Evolutionary conservation across 148 eudicot genomes (phyloP).

Genomic region (Hydrangea macrophylla): DNA sequence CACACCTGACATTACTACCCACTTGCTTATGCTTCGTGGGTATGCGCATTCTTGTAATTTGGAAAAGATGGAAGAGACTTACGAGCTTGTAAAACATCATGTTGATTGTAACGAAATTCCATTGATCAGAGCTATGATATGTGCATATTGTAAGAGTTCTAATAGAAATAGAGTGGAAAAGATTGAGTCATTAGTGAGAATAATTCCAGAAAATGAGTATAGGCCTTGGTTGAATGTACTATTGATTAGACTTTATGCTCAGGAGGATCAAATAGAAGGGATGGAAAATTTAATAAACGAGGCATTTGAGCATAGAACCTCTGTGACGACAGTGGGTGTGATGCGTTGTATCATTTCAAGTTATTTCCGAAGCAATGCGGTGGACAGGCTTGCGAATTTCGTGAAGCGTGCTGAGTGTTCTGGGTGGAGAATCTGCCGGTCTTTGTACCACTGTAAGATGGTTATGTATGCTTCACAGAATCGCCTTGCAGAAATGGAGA

Average conservation of each 20-base stretch:
- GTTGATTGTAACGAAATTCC: conserved; percentile 10
- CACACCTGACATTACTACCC: conserved; percentile 48
- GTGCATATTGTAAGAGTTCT: conserved; percentile 65
- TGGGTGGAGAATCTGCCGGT: conserved; percentile 74
- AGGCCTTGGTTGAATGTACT: conserved; percentile 66
- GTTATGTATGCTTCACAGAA: conserved; percentile 59
- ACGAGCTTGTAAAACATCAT: conserved; percentile 41
- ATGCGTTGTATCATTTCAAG: conserved; percentile 60
- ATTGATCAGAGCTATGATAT: conserved; percentile 56
- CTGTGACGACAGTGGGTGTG: conserved; percentile 29
- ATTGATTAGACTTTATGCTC: conserved; percentile 68
- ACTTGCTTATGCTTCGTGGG: conserved; percentile 68
- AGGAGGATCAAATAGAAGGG: conserved; percentile 51
- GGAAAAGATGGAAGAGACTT: conserved; percentile 73
- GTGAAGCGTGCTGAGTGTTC: conserved; percentile 58
- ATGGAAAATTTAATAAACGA: conserved; percentile 64
- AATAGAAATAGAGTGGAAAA: conserved; percentile 36
- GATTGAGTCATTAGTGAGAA: conserved; percentile 45
- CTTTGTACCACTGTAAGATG: conserved; percentile 79
- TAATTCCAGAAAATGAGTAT: conserved; percentile 51
- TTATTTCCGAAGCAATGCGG: conserved; percentile 49
- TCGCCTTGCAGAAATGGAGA: conserved; percentile 77
- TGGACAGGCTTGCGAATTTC: conserved; percentile 68
- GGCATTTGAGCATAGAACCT: conserved; percentile 54
- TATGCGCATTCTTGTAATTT: conserved; percentile 67